Conservation (phyloP, 257 asterid species). For the Anisodus acutangulus region DNA sequence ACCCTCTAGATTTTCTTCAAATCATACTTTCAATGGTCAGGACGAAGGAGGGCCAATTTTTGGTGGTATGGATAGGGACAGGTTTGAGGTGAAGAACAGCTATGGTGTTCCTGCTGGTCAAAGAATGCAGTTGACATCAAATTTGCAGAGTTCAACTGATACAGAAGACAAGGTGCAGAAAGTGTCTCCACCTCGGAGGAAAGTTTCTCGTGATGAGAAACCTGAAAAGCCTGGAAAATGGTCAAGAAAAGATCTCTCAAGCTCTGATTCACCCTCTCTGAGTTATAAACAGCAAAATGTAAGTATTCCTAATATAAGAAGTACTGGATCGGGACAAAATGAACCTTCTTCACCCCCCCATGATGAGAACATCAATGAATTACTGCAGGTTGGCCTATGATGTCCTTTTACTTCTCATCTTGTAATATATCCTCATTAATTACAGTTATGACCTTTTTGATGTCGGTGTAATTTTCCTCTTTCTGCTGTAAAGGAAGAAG, state of each 20-base stretch:
- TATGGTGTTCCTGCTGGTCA: constrained; percentile 51
- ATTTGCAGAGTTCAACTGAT: constrained; percentile 37
- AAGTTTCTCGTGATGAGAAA: constrained; percentile 68
- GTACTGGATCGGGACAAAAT: constrained; percentile 50
- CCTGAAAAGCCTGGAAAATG: constrained; percentile 60
- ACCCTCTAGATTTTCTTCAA: constrained; percentile 55
- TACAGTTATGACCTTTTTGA: neutral
- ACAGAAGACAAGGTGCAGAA: constrained; percentile 76
- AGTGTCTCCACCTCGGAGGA: constrained; percentile 82
- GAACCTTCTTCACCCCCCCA: constrained; percentile 44
- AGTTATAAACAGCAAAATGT: constrained; percentile 55
- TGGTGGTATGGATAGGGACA: constrained; percentile 57
- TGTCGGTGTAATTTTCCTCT: constrained; percentile 29
- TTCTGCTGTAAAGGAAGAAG: constrained; percentile 75
- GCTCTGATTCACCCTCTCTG: constrained; percentile 50
- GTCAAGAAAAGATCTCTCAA: constrained; percentile 55
- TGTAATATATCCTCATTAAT: neutral
- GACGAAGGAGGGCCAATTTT: constrained; percentile 58
- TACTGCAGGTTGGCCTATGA: constrained; percentile 74
- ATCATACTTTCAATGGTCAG: constrained; percentile 50
- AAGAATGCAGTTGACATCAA: neutral
- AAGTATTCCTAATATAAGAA: constrained; percentile 46
- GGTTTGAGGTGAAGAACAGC: constrained; percentile 50
- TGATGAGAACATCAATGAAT: constrained; percentile 79
- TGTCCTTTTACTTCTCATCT: neutral